Evolutionary conservation across 345 rosid species (phyloP), one percentile per base, ranked within the genome.

Genomic region (Xanthoceras sorbifolium): DNA sequence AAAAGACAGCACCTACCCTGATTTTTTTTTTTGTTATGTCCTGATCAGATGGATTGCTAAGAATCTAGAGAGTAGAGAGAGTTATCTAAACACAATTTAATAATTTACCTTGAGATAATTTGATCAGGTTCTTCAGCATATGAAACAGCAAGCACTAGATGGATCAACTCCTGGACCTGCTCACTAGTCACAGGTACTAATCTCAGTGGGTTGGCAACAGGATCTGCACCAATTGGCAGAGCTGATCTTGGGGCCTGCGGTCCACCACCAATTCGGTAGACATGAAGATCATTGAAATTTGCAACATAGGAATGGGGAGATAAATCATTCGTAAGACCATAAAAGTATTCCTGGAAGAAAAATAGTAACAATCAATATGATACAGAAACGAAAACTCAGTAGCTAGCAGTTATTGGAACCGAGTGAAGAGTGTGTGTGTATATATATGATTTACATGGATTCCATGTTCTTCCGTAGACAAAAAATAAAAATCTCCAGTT

Each of bases 211-310:
- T 90, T 89, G 55, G 99, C 87, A 72, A 88, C 85, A 65, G 93
- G 87, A 71, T 87, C 85, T 40, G 93, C 90, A 29, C 97, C 97
- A 6, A 91, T 89, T 26, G 98, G 98, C 22, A 89, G 85, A 76
- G 97, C 97, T 46, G 97, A 92, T 72, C 81, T 90, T 52, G 97
- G 94, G 76, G 97, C 97, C 79, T 89, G 97, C 28, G 97, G 97
- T 67, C 94, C 97, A 9, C 94, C 97, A 66, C 97, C 99, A 74
- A 96, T 82, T 65, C 91, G 92, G 74, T 90, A 91, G 72, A 96
- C 85, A 80, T 76, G 80, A 68, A 96, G 72, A 77, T 96, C 92
- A 46, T 68, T 82, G 78, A 96, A 92, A 78, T 85, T 85, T 20
- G 87, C 84, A 69, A 93, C 81, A 73, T 85, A 89, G 74, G 97